phyloP scores from a whole-genome alignment of 768 basidiomycete species.

The Cyclocybe aegerita region DNA sequence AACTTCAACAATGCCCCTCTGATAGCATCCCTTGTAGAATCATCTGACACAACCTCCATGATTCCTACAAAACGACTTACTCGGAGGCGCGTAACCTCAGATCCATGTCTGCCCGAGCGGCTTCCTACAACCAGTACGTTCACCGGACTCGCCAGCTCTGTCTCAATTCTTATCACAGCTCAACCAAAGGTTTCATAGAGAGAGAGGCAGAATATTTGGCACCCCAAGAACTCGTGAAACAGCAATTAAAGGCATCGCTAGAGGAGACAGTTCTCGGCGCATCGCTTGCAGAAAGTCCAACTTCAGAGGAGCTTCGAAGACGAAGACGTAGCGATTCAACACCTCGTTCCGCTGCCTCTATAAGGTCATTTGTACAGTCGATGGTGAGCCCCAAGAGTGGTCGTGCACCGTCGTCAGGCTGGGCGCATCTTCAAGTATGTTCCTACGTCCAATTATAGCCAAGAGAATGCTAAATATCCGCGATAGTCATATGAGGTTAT shows the following conservation, averaged over 20 bases:
- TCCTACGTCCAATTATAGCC: not conserved
- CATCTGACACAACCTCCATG: conserved; percentile 18
- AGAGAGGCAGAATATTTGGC: conserved; percentile 67
- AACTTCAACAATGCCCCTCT: conserved; percentile 57
- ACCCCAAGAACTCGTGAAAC: conserved; percentile 55
- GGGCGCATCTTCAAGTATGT: conserved; percentile 28
- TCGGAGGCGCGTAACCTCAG: conserved; percentile 42
- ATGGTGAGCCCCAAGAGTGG: conserved; percentile 17
- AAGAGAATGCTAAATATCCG: too few relatives aligned
- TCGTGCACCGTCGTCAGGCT: conserved; percentile 16
- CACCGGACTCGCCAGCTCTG: not conserved
- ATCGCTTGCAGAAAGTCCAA: conserved; percentile 25
- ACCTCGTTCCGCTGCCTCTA: conserved; percentile 29
- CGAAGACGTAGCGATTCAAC: conserved; percentile 18
- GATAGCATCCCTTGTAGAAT: conserved; percentile 31
- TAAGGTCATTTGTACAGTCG: conserved; percentile 29
- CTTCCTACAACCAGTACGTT: conserved; percentile 63
- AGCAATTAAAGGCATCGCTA: conserved; percentile 33
- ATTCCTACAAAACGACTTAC: conserved; percentile 13
- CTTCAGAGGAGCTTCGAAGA: conserved; percentile 8
- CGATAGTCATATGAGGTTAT: conserved; percentile 60
- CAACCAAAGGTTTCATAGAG: conserved; percentile 55
- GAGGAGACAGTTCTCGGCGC: conserved; percentile 16
- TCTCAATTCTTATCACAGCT: not conserved
- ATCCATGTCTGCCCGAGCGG: conserved; percentile 66